phyloP scores from a whole-genome alignment of 441 rosid genomes.

The Croton laevigatus region DNA sequence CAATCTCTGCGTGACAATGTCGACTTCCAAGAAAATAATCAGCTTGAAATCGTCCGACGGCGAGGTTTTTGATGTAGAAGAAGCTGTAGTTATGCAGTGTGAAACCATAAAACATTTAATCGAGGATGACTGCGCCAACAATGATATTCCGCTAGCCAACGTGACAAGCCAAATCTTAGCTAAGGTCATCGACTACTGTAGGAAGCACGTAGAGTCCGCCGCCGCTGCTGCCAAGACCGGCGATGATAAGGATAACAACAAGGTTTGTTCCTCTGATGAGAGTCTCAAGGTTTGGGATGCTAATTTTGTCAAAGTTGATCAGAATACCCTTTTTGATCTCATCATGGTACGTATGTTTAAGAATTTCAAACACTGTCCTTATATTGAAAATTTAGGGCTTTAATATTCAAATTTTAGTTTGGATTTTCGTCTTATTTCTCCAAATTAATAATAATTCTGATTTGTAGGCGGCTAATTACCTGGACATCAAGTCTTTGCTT shows the following conservation, averaged over 20 bases:
- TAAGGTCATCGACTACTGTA: background rate
- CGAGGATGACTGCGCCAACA: conserved; percentile 57
- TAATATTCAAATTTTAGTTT: background rate
- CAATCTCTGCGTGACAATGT: conserved; percentile 2
- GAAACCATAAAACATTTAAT: conserved; percentile 61
- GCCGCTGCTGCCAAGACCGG: background rate
- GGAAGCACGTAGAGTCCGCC: background rate
- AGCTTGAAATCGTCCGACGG: conserved; percentile 60
- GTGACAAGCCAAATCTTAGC: background rate
- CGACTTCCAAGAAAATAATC: conserved; percentile 34
- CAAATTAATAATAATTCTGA: background rate
- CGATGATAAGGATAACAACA: conserved; percentile 1
- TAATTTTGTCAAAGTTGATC: conserved; percentile 45
- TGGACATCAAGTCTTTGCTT: conserved; percentile 39
- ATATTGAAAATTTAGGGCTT: background rate
- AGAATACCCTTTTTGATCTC: conserved; percentile 46
- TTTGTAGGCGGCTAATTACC: conserved; percentile 42
- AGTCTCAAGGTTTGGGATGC: conserved; percentile 41
- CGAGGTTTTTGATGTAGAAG: conserved; percentile 57
- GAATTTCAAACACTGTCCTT: background rate
- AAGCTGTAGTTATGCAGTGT: conserved; percentile 56
- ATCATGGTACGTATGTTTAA: conserved; percentile 28
- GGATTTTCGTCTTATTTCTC: background rate
- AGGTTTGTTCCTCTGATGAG: conserved; percentile 21
- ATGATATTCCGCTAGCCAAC: conserved; percentile 46